A percentile compares a stretch with the other conserved stretches of the same genome.
Conservation (phyloP, 192 early-diverging fungal genomes). For the Gaertneriomyces sp. region DNA sequence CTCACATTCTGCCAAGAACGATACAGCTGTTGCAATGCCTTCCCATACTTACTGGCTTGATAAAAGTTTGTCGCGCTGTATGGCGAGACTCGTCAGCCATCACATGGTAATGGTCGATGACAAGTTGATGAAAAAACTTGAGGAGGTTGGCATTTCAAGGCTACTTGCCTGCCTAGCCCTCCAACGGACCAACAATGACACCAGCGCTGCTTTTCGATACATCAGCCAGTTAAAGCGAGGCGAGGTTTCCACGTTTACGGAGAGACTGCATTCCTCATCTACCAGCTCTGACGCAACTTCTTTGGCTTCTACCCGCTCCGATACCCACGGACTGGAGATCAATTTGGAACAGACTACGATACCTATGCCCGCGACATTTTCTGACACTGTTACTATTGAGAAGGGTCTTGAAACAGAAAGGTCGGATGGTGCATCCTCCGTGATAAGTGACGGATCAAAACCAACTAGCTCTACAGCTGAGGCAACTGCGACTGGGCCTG, state of each 20-base stretch:
- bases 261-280: too few species aligned
- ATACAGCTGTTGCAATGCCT: conserved; percentile 1
- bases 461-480: too few species aligned
- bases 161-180: conserved; percentile 39
- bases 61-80: conserved; percentile 33
- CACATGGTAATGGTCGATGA: conserved; percentile 43
- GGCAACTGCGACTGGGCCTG: not conserved
- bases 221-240: not conserved
- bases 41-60: conserved; percentile 37
- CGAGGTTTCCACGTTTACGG: too few species aligned
- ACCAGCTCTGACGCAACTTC: too few species aligned
- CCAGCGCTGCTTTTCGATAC: conserved; percentile 33
- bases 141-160: conserved; percentile 35
- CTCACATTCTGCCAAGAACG: not conserved
- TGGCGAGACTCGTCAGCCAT: conserved; percentile 38
- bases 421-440: too few species aligned
- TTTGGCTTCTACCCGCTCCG: too few species aligned
- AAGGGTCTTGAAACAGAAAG: too few species aligned
- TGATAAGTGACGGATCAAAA: too few species aligned
- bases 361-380: too few species aligned
- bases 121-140: conserved; percentile 32
- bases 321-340: too few species aligned
- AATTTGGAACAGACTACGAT: too few species aligned
- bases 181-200: conserved; percentile 48
- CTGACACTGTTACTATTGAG: too few species aligned